phyloP scores from a whole-genome alignment of 2,329 filamentous ascomycete genomes.

The Xylariales sp. region DNA sequence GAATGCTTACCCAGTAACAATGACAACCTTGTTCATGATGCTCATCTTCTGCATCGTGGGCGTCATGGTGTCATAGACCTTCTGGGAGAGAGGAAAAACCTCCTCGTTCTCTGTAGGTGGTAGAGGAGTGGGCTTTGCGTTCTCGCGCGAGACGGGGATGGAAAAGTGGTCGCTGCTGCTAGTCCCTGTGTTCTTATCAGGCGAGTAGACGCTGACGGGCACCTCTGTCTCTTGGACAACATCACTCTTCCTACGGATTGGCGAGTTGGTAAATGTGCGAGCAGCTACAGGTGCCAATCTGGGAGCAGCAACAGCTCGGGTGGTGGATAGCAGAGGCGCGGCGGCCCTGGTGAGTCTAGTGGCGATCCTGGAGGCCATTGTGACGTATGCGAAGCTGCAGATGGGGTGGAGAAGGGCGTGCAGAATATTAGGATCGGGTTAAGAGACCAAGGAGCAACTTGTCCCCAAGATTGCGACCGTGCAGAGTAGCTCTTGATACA shows the following conservation, averaged over 20 bases:
- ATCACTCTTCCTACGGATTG: conserved; percentile 39
- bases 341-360: conserved; percentile 23
- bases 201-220: conserved; percentile 50
- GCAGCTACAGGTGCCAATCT: conserved; percentile 22
- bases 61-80: conserved; percentile 53
- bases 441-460: not conserved
- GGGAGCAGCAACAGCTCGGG: conserved; percentile 14
- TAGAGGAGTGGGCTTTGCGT: conserved; percentile 36
- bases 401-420: not conserved
- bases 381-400: conserved; percentile 8
- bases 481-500: not conserved
- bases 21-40: conserved; percentile 65
- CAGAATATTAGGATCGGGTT: not conserved
- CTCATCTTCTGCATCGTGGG: conserved; percentile 66
- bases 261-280: conserved; percentile 32
- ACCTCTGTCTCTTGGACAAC: conserved; percentile 54
- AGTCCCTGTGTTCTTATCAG: conserved; percentile 37
- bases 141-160: conserved; percentile 45
- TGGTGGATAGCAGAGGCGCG: conserved; percentile 20
- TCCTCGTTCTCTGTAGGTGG: conserved; percentile 40
- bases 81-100: conserved; percentile 47
- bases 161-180: conserved; percentile 47
- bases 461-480: not conserved
- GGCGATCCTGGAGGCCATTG: conserved; percentile 26
- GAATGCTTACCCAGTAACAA: conserved; percentile 63